Evolutionary conservation across 306 rosid species (phyloP).

Genomic region (Acacia crassicarpa): DNA sequence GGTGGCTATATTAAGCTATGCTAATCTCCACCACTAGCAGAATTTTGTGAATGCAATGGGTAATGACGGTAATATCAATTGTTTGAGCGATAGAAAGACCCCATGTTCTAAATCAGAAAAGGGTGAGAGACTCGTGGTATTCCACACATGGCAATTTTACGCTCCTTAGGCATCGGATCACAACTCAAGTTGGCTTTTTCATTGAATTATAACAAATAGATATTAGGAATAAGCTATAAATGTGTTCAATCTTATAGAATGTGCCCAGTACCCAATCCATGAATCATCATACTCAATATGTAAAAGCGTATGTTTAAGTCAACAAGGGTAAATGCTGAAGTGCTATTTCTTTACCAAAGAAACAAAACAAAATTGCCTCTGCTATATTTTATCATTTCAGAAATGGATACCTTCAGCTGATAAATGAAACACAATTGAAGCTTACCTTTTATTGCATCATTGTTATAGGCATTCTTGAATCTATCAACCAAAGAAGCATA

Average conservation of each 20-base stretch:
- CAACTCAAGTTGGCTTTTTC: not conserved
- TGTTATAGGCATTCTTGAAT: conserved; percentile 63
- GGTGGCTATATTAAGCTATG: not conserved
- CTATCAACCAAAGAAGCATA: conserved; percentile 77
- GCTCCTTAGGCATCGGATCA: not conserved
- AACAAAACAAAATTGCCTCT: not conserved
- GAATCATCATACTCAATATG: not conserved
- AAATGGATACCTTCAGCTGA: not conserved
- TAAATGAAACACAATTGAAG: conserved; percentile 1
- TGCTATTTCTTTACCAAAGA: not conserved
- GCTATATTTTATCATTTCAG: not conserved
- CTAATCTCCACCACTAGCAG: not conserved
- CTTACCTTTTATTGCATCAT: conserved; percentile 68
- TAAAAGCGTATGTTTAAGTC: not conserved
- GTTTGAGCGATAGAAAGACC: not conserved
- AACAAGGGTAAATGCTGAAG: not conserved
- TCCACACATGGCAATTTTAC: not conserved
- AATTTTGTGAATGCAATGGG: not conserved
- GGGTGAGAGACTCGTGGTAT: not conserved
- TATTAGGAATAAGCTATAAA: not conserved
- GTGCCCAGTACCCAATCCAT: conserved; percentile 12
- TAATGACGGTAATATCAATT: not conserved
- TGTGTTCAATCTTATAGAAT: not conserved
- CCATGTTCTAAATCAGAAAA: not conserved
- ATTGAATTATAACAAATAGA: conserved; percentile 4